Conservation (phyloP, 2,329 filamentous ascomycete genomes). For the Microascus cirrosus region DNA sequence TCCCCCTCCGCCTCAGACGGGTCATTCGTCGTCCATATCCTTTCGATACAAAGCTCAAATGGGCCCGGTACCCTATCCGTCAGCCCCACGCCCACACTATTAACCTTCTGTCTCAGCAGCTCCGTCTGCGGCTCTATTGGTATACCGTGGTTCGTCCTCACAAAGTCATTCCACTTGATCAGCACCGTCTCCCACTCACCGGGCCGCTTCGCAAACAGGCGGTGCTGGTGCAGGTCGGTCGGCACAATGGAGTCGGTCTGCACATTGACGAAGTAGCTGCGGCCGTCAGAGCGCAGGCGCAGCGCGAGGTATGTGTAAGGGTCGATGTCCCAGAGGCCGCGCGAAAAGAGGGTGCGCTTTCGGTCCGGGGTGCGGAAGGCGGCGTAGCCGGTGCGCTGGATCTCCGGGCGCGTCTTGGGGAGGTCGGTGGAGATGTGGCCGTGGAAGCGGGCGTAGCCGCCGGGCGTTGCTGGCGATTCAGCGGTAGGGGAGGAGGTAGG, state of each 20-base stretch:
- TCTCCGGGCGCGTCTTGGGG: constrained; percentile 59
- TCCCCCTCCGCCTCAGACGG: constrained; percentile 1
- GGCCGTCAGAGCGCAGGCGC: constrained; percentile 79
- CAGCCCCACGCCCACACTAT: constrained; percentile 74
- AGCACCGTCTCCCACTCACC: constrained; percentile 94
- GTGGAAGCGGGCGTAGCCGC: constrained; percentile 65
- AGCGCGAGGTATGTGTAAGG: constrained; percentile 80
- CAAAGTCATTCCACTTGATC: constrained; percentile 85
- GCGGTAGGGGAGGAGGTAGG: constrained; percentile 6
- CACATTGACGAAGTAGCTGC: constrained; percentile 89
- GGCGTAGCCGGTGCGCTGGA: constrained; percentile 76
- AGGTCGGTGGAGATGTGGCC: constrained; percentile 81
- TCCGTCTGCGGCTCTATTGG: constrained; percentile 90
- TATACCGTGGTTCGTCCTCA: constrained; percentile 84
- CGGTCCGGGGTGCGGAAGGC: constrained; percentile 79
- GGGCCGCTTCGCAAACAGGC: constrained; percentile 65
- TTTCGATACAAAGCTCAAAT: constrained; percentile 76
- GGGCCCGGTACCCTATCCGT: constrained; percentile 83
- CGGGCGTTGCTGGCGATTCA: constrained; percentile 6
- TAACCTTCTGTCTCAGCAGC: constrained; percentile 75
- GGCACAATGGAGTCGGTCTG: constrained; percentile 90
- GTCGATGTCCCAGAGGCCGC: constrained; percentile 78
- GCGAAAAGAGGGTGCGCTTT: constrained; percentile 71
- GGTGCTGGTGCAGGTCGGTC: constrained; percentile 92
- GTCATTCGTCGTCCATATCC: constrained; percentile 80